Evolutionary conservation across 495 filamentous ascomycete species (phyloP), one percentile per base, ranked within the genome.

Genomic region (Neurospora sp.): DNA sequence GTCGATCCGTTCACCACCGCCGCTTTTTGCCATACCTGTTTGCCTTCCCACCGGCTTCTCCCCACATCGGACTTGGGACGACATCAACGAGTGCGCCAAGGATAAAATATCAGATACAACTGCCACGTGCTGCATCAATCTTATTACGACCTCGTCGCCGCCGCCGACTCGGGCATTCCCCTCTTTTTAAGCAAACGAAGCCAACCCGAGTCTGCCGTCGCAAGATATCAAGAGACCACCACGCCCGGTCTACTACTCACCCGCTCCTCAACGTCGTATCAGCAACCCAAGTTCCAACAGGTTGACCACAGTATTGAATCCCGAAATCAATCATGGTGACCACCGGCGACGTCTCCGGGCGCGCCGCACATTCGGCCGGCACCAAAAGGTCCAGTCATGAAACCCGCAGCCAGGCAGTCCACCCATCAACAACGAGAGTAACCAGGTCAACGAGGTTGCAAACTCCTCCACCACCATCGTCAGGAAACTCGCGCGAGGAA

Each of bases 301-400:
- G 27, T 18, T 37, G 18, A 18, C 53, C 14, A 65, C 27, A 65
- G 27, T 65, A 65, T 37, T 65, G 53, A 37, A 65, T 16, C 27
- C 20, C 31, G 45, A 40, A 41, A 37, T 20, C 16, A 37, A 73
- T 27, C 42, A 85, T 85, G 83, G 81, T 81, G 45, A 75, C 82
- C 69, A 80, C 78, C 71, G 73, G 81, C 69, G 77, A 83, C 70
- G 45, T 71, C 39, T 71, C 76, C 18, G 74, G 73, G 68, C 76
- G 73, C 59, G 73, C 75, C 45, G 76, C 74, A 65, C 70, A 78
- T 68, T 77, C 76, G 31, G 75, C 79, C 9, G 73, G 78, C 2
- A 73, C 80, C 69, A 85, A 85, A 73, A 78, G 83, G 74, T 74
- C 81, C 18, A 78, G 80, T 8, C 71, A 73, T 69, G 82, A 83